Conservation (phyloP, 225 moss, liverwort and hornwort species). For the Physcomitrellopsis africana region DNA sequence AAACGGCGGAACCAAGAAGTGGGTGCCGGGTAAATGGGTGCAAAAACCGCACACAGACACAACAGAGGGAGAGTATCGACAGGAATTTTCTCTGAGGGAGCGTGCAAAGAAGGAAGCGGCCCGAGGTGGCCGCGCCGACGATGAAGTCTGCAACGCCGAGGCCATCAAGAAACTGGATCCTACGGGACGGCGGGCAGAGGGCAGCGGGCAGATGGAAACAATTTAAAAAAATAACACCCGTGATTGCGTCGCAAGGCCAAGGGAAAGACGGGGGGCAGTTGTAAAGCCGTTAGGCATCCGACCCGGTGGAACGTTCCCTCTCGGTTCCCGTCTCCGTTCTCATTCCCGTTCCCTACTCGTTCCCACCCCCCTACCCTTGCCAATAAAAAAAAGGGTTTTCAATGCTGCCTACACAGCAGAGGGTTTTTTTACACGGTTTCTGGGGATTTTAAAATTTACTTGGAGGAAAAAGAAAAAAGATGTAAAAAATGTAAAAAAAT, state of each 20-base stretch:
- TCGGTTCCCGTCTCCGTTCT: not conserved
- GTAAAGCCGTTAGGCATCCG: constrained; percentile 52
- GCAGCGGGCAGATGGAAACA: constrained; percentile 24
- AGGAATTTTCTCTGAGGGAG: not conserved
- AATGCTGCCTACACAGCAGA: no score
- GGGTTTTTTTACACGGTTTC: no score
- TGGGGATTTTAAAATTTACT: no score
- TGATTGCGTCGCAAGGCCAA: not conserved
- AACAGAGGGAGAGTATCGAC: no score
- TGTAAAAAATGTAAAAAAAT: no score
- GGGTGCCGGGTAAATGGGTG: no score
- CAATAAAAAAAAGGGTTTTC: no score
- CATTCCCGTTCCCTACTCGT: not conserved
- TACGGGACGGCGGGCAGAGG: constrained; percentile 39
- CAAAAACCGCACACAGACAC: no score
- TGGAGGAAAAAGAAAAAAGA: no score
- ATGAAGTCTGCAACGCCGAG: not conserved
- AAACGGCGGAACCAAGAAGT: no score
- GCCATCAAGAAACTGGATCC: constrained; percentile 37
- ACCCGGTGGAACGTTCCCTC: constrained; percentile 25
- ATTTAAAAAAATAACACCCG: no score
- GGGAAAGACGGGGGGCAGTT: constrained; percentile 26
- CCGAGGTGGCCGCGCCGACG: not conserved
- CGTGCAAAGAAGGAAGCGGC: not conserved
- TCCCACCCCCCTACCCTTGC: not conserved